Percentiles rank a stretch among this genome's conserved stretches.
Conservation (phyloP, 345 rosid genomes). For the Camelina hispida region DNA sequence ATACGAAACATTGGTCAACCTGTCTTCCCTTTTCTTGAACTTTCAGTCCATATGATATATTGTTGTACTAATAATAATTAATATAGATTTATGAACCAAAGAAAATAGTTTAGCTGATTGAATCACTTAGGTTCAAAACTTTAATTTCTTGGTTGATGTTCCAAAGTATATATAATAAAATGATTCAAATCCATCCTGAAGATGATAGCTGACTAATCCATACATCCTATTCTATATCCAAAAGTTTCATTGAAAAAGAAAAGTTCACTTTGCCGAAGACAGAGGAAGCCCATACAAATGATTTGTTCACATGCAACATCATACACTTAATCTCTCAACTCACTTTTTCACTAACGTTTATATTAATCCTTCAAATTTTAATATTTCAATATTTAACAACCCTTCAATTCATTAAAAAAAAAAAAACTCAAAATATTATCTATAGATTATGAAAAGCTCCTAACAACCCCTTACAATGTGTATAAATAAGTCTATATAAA, state of each 20-base stretch:
- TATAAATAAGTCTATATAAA: slow-evolving; percentile 30
- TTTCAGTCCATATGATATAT: not conserved
- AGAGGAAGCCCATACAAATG: slow-evolving; percentile 70
- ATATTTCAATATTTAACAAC: not conserved
- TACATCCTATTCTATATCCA: slow-evolving; percentile 1
- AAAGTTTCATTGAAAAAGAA: not conserved
- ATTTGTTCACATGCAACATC: slow-evolving; percentile 65
- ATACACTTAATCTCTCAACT: slow-evolving; percentile 39
- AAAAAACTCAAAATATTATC: not conserved
- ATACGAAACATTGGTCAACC: too few relatives aligned
- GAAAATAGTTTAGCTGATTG: not conserved
- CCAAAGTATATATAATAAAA: slow-evolving; percentile 1
- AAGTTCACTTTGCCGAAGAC: slow-evolving; percentile 48
- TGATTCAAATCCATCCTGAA: not conserved
- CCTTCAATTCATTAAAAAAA: not conserved
- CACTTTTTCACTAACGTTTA: not conserved
- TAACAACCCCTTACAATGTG: slow-evolving; percentile 25
- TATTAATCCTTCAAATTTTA: not conserved
- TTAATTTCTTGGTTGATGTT: slow-evolving; percentile 4
- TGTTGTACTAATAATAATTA: not conserved
- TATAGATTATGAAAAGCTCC: slow-evolving; percentile 9
- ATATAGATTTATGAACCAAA: not conserved
- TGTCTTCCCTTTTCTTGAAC: not conserved
- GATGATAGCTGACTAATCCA: slow-evolving; percentile 14
- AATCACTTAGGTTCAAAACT: too few relatives aligned